Evolutionary conservation across 225 moss, liverwort and hornwort species (phyloP), one percentile per base, ranked within the genome.

Genomic region (Bryum argenteum): DNA sequence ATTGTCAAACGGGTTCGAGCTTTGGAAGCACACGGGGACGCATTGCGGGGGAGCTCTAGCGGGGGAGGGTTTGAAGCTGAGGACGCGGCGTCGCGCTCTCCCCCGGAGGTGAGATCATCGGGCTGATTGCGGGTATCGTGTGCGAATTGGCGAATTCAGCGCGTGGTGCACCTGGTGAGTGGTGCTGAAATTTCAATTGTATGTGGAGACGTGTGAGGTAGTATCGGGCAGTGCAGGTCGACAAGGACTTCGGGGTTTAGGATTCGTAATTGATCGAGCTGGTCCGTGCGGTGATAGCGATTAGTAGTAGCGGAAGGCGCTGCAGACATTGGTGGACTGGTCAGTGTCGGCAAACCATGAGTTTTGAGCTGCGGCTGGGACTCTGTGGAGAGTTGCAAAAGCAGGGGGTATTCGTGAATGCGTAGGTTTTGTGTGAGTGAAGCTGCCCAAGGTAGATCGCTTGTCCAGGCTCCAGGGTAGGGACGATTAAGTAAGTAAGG

Each of bases 1-100:
- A 52, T 60, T 63, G 33, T 57, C 48, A 26, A n/a, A 39, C 8
- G 24, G 48, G 70, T 56, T 77, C 14, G 39, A 57, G 48, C 44
- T 23, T 48, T 12, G 58, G 40, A 48, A 18, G 14, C 18, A 50
- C 33, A 33, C 10, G 24, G 40, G n/a, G 20, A 58, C 57, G 14
- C 58, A 62, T 71, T 71, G 77, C 58, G 42, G 50, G n/a, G 40
- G 26, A 2, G 13, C 3, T 26, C 10, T 10, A 71, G 65, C 65
- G 71, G 57, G 58, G 77, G 77, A 77, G 71, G 38, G 77, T 71
- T 77, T 59, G 28, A 20, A 65, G 16, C 41, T 74, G 28, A 19
- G 63, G 48, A 70, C 70, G 23, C 64, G 9, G 39, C 48, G 38
- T 58, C 26, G 58, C 65, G 37, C 77, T 77, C 77, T 77, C 58